These are phyloP conservation scores for Tephrocybe sp. DNA, from an alignment of 768 basidiomycete species.

Conservation along the genomic window DNA sequence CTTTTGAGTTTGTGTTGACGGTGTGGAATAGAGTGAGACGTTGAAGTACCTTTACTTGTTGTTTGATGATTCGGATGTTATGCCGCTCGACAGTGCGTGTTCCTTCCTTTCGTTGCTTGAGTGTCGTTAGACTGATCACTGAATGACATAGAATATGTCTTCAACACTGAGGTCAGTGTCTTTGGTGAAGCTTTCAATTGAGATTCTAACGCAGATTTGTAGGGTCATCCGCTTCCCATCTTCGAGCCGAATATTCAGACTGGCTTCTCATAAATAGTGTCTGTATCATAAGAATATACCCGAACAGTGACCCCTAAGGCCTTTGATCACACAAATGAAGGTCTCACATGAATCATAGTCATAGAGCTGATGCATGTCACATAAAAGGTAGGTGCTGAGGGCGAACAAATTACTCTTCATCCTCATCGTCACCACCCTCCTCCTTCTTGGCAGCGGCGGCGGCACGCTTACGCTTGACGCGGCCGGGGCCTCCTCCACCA, in stretches of 20 bases:
- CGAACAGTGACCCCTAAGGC: too few relatives aligned
- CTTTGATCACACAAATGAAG: too few relatives aligned
- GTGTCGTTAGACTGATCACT: not conserved
- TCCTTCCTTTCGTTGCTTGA: not conserved
- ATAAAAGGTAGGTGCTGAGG: slow-evolving; percentile 2
- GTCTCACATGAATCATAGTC: slow-evolving; percentile 24
- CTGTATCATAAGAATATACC: not conserved
- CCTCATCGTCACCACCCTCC: slow-evolving; percentile 87
- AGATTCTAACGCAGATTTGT: not conserved
- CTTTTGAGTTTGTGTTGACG: not conserved
- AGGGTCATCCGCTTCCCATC: slow-evolving; percentile 37
- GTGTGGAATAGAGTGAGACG: slow-evolving; percentile 69
- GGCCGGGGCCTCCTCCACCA: slow-evolving; percentile 92
- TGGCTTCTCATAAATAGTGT: slow-evolving; percentile 25
- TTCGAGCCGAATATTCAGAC: slow-evolving; percentile 29
- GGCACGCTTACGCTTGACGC: slow-evolving; percentile 98
- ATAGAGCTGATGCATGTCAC: slow-evolving; percentile 19
- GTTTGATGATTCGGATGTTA: slow-evolving; percentile 71
- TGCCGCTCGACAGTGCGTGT: slow-evolving; percentile 73
- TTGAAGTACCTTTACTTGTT: slow-evolving; percentile 89
- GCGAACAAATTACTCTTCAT: slow-evolving; percentile 67
- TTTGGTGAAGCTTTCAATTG: not conserved
- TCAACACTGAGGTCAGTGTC: slow-evolving; percentile 81
- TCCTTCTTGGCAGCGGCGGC: slow-evolving; percentile 90
- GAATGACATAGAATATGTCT: slow-evolving; percentile 64